Conservation (phyloP, 1,284 basidiomycete species). For the Rhodotorula sp. region DNA sequence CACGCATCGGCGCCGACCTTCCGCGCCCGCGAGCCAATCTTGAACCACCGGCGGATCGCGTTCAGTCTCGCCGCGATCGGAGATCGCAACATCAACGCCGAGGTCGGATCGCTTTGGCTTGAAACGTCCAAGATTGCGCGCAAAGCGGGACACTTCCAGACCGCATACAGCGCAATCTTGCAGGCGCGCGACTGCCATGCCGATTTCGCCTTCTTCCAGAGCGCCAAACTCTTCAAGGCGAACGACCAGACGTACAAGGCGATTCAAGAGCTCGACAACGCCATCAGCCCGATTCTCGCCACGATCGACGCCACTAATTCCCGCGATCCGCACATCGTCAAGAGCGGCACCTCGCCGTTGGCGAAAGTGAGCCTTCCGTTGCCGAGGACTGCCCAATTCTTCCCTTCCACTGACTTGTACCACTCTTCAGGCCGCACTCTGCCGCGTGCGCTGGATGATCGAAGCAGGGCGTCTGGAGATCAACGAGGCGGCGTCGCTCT, state of each 20-base stretch:
- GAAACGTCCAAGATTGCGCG: slow-evolving; percentile 90
- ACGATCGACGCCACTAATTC: neutral
- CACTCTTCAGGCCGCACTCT: slow-evolving; percentile 68
- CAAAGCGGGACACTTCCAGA: slow-evolving; percentile 92
- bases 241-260: slow-evolving; percentile 82
- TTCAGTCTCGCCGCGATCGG: slow-evolving; percentile 58
- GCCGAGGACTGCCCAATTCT: neutral
- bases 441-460: slow-evolving; percentile 90
- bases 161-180: slow-evolving; percentile 91
- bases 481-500: slow-evolving; percentile 63
- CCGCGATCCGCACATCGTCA: slow-evolving; percentile 5
- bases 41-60: slow-evolving; percentile 85
- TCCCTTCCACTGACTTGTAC: neutral
- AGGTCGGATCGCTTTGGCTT: slow-evolving; percentile 84
- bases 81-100: slow-evolving; percentile 48
- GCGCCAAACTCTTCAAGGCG: slow-evolving; percentile 78
- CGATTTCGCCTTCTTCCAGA: slow-evolving; percentile 83
- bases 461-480: slow-evolving; percentile 80
- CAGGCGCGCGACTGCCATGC: slow-evolving; percentile 78
- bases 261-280: slow-evolving; percentile 81
- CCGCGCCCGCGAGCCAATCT: slow-evolving; percentile 81
- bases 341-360: slow-evolving; percentile 12
- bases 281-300: slow-evolving; percentile 54
- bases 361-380: slow-evolving; percentile 62
- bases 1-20: slow-evolving; percentile 84